A percentile compares a stretch with the other conserved stretches of the same genome.
These are phyloP conservation scores for Vigna reflexopilosa DNA, from an alignment of 306 rosid species.

Conservation along the genomic window DNA sequence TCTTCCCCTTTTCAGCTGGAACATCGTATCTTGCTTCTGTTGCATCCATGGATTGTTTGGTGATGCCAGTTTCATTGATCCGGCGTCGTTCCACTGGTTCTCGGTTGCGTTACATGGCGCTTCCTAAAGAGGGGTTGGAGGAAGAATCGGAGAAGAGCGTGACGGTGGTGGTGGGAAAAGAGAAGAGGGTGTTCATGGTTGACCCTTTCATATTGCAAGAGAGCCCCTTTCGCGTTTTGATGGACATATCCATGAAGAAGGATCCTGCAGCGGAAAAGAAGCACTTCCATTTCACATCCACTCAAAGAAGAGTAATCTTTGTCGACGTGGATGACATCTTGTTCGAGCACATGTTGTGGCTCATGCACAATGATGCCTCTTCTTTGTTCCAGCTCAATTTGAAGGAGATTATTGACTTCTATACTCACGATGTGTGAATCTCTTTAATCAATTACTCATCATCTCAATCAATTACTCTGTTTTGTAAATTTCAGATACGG, in stretches of 20 bases:
- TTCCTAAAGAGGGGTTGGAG: slow-evolving; percentile 44
- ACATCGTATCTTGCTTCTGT: neutral
- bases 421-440: slow-evolving; percentile 63
- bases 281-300: neutral
- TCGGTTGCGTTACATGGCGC: slow-evolving; percentile 54
- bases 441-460: neutral
- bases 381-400: slow-evolving; percentile 78
- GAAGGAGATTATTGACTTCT: slow-evolving; percentile 84
- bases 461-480: slow-evolving; percentile 41
- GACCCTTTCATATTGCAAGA: slow-evolving; percentile 81
- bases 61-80: slow-evolving; percentile 65
- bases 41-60: slow-evolving; percentile 75
- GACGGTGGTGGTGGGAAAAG: slow-evolving; percentile 85
- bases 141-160: slow-evolving; percentile 54
- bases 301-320: slow-evolving; percentile 52
- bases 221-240: slow-evolving; percentile 72
- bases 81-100: slow-evolving; percentile 60
- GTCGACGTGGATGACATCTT: slow-evolving; percentile 87
- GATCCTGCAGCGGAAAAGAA: slow-evolving; percentile 14
- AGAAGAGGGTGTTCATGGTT: slow-evolving; percentile 78
- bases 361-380: slow-evolving; percentile 78
- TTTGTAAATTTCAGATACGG: slow-evolving; percentile 21
- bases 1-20: neutral
- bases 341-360: slow-evolving; percentile 96
- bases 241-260: slow-evolving; percentile 59